Percentiles rank a stretch among this genome's conserved stretches.
Evolutionary conservation across 768 basidiomycete genomes (phyloP).

Genomic region (Cystobasidium tubakii): DNA sequence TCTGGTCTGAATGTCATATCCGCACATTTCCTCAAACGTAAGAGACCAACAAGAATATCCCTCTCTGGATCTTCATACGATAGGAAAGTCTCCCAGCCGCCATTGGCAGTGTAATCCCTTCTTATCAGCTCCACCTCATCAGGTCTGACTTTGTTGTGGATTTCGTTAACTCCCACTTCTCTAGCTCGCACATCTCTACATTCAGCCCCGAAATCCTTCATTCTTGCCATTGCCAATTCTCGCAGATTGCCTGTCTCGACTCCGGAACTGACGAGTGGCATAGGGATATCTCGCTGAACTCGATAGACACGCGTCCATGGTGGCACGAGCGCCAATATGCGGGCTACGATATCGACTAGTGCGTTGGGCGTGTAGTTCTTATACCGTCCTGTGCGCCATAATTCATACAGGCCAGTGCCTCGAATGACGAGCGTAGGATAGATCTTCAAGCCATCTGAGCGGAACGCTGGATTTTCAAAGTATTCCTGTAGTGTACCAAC

Average conservation of each 20-base stretch:
- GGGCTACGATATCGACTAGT: constrained; percentile 89
- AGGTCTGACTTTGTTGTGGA: constrained; percentile 85
- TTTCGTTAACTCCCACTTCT: constrained; percentile 98
- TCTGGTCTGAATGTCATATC: constrained; percentile 96
- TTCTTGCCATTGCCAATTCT: constrained; percentile 88
- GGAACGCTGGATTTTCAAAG: constrained; percentile 95
- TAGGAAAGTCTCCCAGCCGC: constrained; percentile 96
- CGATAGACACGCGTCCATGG: constrained; percentile 99
- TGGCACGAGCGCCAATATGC: constrained; percentile 90
- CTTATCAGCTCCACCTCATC: constrained; percentile 87
- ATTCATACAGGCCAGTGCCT: constrained; percentile 68
- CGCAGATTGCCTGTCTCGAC: constrained; percentile 97
- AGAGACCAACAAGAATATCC: constrained; percentile 88
- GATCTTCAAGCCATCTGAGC: constrained; percentile 94
- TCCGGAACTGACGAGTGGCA: constrained; percentile 90
- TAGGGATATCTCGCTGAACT: constrained; percentile 94
- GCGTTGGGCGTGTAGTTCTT: constrained; percentile 99
- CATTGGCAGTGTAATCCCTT: constrained; percentile 92
- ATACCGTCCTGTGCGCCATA: constrained; percentile 47
- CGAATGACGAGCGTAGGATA: constrained; percentile 97
- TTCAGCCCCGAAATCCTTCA: constrained; percentile 98
- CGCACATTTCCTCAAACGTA: constrained; percentile 88
- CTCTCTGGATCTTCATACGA: constrained; percentile 97
- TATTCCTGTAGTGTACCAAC: constrained; percentile 60
- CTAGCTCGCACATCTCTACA: constrained; percentile 96